These are phyloP conservation scores for Trypanosoma brucei DNA, from an alignment of 208 protist genomes.

Conservation along the genomic window DNA sequence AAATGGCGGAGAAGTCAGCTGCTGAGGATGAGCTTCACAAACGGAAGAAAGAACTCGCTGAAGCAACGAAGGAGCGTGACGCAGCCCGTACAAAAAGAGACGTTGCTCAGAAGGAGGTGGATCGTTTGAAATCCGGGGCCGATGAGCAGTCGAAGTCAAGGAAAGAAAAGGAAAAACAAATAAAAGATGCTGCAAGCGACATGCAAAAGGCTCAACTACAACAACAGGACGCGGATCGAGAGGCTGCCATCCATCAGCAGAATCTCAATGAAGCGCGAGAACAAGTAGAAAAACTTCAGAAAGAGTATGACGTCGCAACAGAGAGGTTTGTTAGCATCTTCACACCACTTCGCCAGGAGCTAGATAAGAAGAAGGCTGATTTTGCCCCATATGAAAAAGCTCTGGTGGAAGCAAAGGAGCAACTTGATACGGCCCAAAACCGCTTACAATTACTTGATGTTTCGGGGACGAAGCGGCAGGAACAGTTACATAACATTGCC, in stretches of 20 bases:
- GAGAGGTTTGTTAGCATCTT: constrained; percentile 74
- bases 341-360: constrained; percentile 78
- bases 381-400: constrained; percentile 87
- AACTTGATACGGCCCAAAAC: constrained; percentile 39
- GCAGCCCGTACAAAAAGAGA: constrained; percentile 49
- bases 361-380: constrained; percentile 90
- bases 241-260: constrained; percentile 76
- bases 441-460: constrained; percentile 43
- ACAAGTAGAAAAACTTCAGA: constrained; percentile 48
- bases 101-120: constrained; percentile 59
- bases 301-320: constrained; percentile 62
- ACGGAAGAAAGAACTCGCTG: constrained; percentile 65
- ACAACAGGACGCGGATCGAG: constrained; percentile 78
- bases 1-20: constrained; percentile 33
- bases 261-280: constrained; percentile 72
- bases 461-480: constrained; percentile 20
- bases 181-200: constrained; percentile 87
- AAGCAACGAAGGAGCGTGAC: constrained; percentile 59
- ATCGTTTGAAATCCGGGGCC: constrained; percentile 65
- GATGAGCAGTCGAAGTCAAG: constrained; percentile 65
- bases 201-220: constrained; percentile 65
- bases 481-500: constrained; percentile 36
- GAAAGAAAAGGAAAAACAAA: constrained; percentile 61
- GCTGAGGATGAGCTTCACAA: constrained; percentile 46
- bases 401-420: constrained; percentile 58